Percentiles rank a stretch among this genome's conserved stretches.
Evolutionary conservation across 495 filamentous ascomycete genomes (phyloP).

Genomic region (Daldinia caldariorum): DNA sequence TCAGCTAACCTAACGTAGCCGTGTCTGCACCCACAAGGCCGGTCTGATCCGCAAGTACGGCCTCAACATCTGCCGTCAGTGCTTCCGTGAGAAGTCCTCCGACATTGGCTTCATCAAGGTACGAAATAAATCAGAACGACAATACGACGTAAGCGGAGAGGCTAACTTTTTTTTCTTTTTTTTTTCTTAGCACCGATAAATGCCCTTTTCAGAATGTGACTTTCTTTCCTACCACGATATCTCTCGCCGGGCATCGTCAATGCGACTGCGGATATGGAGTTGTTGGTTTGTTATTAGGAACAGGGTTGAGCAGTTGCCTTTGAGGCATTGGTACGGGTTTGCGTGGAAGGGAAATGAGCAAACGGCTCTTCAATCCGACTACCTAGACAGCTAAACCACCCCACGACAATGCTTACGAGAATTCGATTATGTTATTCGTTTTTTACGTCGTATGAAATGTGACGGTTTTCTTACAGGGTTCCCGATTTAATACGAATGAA

Average conservation of each 20-base stretch:
- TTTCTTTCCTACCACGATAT: constrained; percentile 43
- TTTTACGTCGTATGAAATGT: constrained; percentile 20
- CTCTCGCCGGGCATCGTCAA: constrained; percentile 41
- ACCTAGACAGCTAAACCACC: constrained; percentile 40
- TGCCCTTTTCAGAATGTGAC: constrained; percentile 39
- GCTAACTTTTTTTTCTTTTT: constrained; percentile 20
- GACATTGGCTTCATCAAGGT: constrained; percentile 99
- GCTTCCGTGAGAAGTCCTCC: constrained; percentile 95
- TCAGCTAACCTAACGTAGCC: constrained; percentile 64
- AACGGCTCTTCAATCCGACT: constrained; percentile 34
- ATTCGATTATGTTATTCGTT: constrained; percentile 32
- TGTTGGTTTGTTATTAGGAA: constrained; percentile 43
- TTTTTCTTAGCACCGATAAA: constrained; percentile 64
- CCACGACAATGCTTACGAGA: constrained; percentile 42
- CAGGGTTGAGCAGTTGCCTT: constrained; percentile 42
- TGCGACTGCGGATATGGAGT: constrained; percentile 43
- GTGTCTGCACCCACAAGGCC: constrained; percentile 93
- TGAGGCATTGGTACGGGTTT: constrained; percentile 37
- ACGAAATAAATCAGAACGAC: constrained; percentile 45
- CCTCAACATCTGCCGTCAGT: constrained; percentile 99
- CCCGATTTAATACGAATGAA: background rate
- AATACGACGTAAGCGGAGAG: constrained; percentile 8
- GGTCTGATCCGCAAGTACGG: constrained; percentile 99
- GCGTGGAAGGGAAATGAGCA: constrained; percentile 29
- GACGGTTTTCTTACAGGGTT: constrained; percentile 5